Conservation (phyloP, 257 asterid genomes). For the Galeopsis tetrahit region DNA sequence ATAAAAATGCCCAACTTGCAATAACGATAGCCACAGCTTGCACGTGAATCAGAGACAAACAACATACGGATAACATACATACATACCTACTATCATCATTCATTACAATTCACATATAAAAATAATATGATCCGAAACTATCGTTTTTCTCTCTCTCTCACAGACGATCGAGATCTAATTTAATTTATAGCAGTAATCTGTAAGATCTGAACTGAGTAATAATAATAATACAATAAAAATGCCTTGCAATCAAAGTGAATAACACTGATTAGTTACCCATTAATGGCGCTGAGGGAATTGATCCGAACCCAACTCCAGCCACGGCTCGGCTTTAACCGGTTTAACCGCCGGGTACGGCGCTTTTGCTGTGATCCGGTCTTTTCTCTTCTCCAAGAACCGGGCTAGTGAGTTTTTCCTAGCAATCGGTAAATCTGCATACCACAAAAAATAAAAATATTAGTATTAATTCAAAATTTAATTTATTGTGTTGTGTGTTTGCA, state of each 20-base stretch:
- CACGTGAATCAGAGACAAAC: not conserved
- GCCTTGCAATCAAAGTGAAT: not conserved
- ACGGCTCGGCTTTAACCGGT: constrained; percentile 38
- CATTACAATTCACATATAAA: not conserved
- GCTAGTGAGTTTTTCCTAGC: constrained; percentile 63
- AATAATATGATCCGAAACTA: not conserved
- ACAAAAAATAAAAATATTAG: not conserved
- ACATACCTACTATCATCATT: not conserved
- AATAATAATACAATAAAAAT: not conserved
- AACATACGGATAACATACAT: not conserved
- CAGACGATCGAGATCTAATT: not conserved
- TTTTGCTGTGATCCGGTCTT: constrained; percentile 47
- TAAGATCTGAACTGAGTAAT: not conserved
- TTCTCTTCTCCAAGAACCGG: constrained; percentile 69
- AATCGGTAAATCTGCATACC: constrained; percentile 58
- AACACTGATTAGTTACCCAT: not conserved
- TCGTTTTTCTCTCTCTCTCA: not conserved
- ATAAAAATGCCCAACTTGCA: not conserved
- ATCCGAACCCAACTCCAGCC: constrained; percentile 42
- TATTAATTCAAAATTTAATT: not conserved
- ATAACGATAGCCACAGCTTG: not conserved
- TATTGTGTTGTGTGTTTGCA: not conserved
- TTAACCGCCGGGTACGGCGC: constrained; percentile 42
- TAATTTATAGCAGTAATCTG: too few species aligned
- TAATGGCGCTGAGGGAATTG: constrained; percentile 28